Base-by-base conservation (phyloP, 495 filamentous ascomycete genomes). In the Sphaerosporella brunnea region DNA sequence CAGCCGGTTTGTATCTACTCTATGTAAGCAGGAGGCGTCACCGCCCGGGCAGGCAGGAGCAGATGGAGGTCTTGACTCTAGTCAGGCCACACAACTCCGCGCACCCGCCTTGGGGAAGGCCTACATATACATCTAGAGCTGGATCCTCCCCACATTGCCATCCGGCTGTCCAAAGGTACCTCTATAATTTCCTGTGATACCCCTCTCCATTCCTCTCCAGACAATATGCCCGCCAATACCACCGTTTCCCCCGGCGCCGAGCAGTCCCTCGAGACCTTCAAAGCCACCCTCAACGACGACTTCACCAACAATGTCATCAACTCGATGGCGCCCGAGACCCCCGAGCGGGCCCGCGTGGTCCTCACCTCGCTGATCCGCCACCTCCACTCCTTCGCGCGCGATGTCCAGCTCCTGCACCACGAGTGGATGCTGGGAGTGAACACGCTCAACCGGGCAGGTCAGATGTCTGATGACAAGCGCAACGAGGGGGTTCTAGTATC, bases 341-440 rank as follows among this genome's bases (percentile, higher is more conserved):
- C 73, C 48, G 72, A 74, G 46, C 77, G 82, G 41, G 70, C 77
- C 62, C 75, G 77, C 38, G 65, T 73, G 42, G 65, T 88, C 53
- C 63, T 86, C 53, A 64, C 70, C 40, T 65, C 75, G 24, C 63
- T 86, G 51, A 79, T 86, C 64, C 69, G 68, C 35, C 81, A 85
- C 66, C 69, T 88, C 46, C 82, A 88, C 68, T 80, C 85, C 64
- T 88, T 88, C 56, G 73, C 81, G 38, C 78, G 82, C 48, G 82
- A 88, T 65, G 75, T 82, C 53, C 79, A 86, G 63, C 73, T 88
- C 44, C 82, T 78, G 23, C 68, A 75, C 13, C 79, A 80, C 53
- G 82, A 88, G 67, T 88, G 79, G 80, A 75, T 84, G 74, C 62
- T 72, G 16, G 82, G 78, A 54, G 78, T 86, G 18, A 48, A 37